Conservation (phyloP, 306 rosid species). For the Sphenostylis stenocarpa region DNA sequence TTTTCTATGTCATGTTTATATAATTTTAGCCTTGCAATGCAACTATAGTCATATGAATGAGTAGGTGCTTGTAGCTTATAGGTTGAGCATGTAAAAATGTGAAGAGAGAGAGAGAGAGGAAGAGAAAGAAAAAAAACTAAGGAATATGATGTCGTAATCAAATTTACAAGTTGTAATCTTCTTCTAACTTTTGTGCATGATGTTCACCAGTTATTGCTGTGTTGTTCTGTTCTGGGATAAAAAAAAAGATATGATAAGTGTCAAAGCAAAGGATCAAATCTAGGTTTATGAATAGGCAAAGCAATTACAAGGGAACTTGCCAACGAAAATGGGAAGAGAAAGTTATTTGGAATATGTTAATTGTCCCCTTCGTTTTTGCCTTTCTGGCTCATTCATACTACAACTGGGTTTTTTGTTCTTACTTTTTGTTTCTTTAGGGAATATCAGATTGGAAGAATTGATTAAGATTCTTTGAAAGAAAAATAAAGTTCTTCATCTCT, state of each 20-base stretch:
- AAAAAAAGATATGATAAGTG: conserved; percentile 20
- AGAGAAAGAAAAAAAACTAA: not conserved
- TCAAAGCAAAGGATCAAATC: conserved; percentile 53
- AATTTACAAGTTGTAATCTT: conserved; percentile 47
- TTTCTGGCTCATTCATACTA: conserved; percentile 21
- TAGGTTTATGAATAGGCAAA: conserved; percentile 22
- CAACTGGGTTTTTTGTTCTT: conserved; percentile 28
- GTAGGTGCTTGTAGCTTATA: conserved; percentile 44
- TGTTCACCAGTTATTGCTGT: not conserved
- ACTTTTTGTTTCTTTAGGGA: conserved; percentile 30
- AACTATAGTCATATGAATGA: conserved; percentile 41
- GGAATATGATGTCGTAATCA: conserved; percentile 46
- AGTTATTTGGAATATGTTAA: conserved; percentile 29
- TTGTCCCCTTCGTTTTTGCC: conserved; percentile 31
- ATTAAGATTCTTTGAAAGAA: not conserved
- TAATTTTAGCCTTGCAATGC: conserved; percentile 42
- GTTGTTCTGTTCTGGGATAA: conserved; percentile 9
- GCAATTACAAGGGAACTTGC: conserved; percentile 36
- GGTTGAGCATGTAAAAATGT: conserved; percentile 51
- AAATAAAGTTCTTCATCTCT: not conserved
- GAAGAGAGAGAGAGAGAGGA: not conserved
- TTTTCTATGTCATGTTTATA: conserved; percentile 55
- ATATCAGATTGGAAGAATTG: conserved; percentile 15
- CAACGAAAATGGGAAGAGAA: not conserved
- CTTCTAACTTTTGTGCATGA: conserved; percentile 41